phyloP scores from a whole-genome alignment of 2,329 filamentous ascomycete genomes.

The Hypocrella siamensis region DNA sequence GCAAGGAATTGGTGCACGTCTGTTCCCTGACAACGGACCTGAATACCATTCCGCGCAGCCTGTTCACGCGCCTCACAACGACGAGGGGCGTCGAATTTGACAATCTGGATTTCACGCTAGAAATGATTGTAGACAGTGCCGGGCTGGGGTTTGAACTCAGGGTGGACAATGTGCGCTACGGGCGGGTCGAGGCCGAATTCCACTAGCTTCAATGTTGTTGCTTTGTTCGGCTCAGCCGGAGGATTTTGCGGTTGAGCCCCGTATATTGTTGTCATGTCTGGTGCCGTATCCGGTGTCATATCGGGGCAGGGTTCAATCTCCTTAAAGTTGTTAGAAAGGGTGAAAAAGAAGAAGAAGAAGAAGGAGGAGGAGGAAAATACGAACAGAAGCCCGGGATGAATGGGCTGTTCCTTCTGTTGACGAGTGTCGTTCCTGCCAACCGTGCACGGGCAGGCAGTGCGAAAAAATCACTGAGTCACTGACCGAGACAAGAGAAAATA shows the following conservation, averaged over 20 bases:
- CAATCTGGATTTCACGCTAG: constrained; percentile 66
- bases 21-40: constrained; percentile 72
- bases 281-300: too few relatives aligned
- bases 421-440: too few relatives aligned
- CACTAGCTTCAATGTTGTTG: too few relatives aligned
- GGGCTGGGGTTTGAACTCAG: constrained; percentile 64
- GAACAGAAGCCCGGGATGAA: background rate
- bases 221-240: too few relatives aligned
- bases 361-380: background rate
- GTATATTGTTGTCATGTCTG: too few relatives aligned
- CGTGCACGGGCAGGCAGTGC: too few relatives aligned
- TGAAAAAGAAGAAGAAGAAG: background rate
- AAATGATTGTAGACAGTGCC: constrained; percentile 70
- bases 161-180: constrained; percentile 64
- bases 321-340: background rate
- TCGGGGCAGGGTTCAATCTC: too few relatives aligned
- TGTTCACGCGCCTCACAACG: constrained; percentile 64
- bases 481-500: too few relatives aligned
- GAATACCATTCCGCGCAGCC: constrained; percentile 53
- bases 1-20: constrained; percentile 50
- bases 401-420: too few relatives aligned
- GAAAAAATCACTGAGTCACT: too few relatives aligned
- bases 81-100: constrained; percentile 70
- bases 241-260: too few relatives aligned
- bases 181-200: constrained; percentile 64